These are phyloP conservation scores for Solanum habrochaites DNA, from an alignment of 257 asterid genomes.

Conservation along the genomic window DNA sequence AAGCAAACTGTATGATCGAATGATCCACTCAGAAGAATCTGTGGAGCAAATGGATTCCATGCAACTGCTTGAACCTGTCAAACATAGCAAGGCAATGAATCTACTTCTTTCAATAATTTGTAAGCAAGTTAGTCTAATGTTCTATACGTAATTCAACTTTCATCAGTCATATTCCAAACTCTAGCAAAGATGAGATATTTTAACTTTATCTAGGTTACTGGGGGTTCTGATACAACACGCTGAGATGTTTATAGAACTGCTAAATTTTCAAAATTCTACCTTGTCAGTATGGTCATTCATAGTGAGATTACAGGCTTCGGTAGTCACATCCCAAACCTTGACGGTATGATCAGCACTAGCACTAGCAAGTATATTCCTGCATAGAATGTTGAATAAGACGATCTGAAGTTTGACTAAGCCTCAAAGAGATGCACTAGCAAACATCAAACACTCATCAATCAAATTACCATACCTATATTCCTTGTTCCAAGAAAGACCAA, in stretches of 20 bases:
- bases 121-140: neutral
- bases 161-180: neutral
- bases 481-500: conserved; percentile 96
- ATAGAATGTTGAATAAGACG: neutral
- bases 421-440: neutral
- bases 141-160: neutral
- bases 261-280: conserved; percentile 22
- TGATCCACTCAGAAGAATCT: conserved; percentile 91
- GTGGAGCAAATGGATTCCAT: conserved; percentile 60
- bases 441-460: neutral
- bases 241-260: neutral
- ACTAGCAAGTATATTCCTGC: conserved; percentile 86
- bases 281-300: conserved; percentile 80
- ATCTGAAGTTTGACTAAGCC: neutral
- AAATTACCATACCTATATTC: conserved; percentile 48
- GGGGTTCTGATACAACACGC: neutral
- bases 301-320: conserved; percentile 58
- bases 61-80: conserved; percentile 91
- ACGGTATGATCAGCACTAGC: conserved; percentile 89
- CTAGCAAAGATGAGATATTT: neutral
- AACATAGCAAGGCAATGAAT: neutral
- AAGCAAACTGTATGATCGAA: conserved; percentile 64
- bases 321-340: conserved; percentile 80
- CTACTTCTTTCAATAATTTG: neutral
- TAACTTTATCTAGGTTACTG: neutral